Conservation (phyloP, 2,329 filamentous ascomycete species). For the Colletotrichum somersetense region DNA sequence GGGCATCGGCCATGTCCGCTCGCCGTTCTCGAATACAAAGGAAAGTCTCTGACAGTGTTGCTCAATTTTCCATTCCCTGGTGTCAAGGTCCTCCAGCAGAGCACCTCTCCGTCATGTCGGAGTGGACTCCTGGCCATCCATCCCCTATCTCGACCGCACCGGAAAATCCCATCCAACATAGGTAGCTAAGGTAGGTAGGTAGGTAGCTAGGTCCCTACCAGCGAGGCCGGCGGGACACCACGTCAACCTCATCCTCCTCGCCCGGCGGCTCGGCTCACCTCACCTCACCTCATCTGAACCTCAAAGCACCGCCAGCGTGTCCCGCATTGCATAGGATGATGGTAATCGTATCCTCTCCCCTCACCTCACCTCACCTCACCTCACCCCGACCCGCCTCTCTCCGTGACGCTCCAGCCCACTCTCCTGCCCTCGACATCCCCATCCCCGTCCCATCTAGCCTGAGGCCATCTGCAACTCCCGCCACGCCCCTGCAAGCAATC, state of each 20-base stretch:
- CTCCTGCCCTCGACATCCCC: background rate
- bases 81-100: background rate
- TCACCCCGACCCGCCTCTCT: background rate
- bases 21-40: background rate
- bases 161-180: background rate
- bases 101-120: background rate
- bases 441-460: background rate
- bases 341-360: slow-evolving; percentile 7
- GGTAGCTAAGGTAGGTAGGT: too few relatives aligned
- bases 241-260: slow-evolving; percentile 11
- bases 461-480: background rate
- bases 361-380: background rate
- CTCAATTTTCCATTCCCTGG: background rate
- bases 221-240: slow-evolving; percentile 7
- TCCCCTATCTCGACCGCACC: background rate
- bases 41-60: background rate
- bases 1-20: slow-evolving; percentile 11
- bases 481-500: background rate
- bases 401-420: background rate
- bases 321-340: slow-evolving; percentile 41
- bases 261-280: background rate
- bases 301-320: slow-evolving; percentile 38
- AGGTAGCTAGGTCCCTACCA: background rate
- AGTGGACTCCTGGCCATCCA: background rate
- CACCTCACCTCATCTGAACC: slow-evolving; percentile 2